These are phyloP conservation scores for Rhamnella rubrinervis DNA, from an alignment of 331 rosid genomes.

Conservation along the genomic window DNA sequence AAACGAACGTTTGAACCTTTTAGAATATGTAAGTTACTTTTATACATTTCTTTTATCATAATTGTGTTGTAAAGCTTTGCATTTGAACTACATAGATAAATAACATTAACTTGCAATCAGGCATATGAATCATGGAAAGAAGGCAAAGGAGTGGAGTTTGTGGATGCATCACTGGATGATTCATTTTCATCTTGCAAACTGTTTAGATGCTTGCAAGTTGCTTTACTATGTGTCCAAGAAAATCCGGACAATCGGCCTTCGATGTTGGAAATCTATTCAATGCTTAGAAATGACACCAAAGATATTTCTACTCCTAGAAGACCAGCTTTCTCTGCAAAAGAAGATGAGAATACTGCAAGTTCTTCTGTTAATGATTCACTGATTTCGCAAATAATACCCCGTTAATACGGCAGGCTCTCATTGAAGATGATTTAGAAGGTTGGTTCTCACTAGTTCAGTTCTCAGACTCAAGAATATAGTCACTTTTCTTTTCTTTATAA, in stretches of 20 bases:
- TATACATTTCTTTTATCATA: background rate
- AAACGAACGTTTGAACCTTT: slow-evolving; percentile 40
- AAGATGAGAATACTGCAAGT: slow-evolving; percentile 16
- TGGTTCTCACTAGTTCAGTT: too few relatives aligned
- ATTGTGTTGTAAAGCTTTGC: background rate
- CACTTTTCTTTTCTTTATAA: too few relatives aligned
- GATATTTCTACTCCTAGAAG: slow-evolving; percentile 31
- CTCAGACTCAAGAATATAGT: too few relatives aligned
- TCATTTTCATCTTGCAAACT: slow-evolving; percentile 41
- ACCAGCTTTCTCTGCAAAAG: slow-evolving; percentile 29
- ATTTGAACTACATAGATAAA: too few relatives aligned
- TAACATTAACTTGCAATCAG: slow-evolving; percentile 11
- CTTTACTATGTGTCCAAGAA: slow-evolving; percentile 53
- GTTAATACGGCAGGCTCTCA: background rate
- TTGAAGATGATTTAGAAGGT: background rate
- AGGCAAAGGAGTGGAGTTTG: slow-evolving; percentile 36
- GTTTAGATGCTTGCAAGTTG: slow-evolving; percentile 54
- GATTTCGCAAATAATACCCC: slow-evolving; percentile 31
- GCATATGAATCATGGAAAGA: slow-evolving; percentile 49
- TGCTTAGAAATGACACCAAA: slow-evolving; percentile 36
- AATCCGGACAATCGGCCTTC: slow-evolving; percentile 47
- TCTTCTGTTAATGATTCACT: slow-evolving; percentile 38
- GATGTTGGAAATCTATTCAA: slow-evolving; percentile 49
- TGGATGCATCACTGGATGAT: slow-evolving; percentile 47
- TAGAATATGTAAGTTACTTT: slow-evolving; percentile 47